phyloP scores from a whole-genome alignment of 176 grass and related monocot genomes.

The Cocos nucifera region DNA sequence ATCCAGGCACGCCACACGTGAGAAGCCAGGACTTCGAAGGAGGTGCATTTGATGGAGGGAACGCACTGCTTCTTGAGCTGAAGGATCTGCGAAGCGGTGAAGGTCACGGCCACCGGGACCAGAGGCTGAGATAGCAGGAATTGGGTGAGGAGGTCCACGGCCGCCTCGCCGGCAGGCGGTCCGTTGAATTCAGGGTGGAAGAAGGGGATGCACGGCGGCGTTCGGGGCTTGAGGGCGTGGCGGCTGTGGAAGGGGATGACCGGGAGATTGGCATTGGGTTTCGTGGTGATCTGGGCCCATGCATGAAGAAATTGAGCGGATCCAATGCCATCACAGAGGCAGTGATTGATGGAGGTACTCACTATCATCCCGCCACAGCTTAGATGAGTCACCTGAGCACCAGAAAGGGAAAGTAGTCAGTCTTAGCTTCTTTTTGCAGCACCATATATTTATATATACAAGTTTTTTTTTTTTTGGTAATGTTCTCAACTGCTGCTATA shows the following conservation, averaged over 20 bases:
- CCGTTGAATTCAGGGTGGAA: slow-evolving; percentile 61
- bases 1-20: slow-evolving; percentile 88
- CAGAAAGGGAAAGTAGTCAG: too few relatives aligned
- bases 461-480: too few relatives aligned
- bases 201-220: slow-evolving; percentile 53
- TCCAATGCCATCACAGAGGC: slow-evolving; percentile 80
- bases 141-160: slow-evolving; percentile 24
- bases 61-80: slow-evolving; percentile 55
- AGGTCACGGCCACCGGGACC: slow-evolving; percentile 54
- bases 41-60: slow-evolving; percentile 66
- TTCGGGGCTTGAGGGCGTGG: slow-evolving; percentile 46
- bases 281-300: slow-evolving; percentile 45
- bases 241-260: slow-evolving; percentile 48
- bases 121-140: slow-evolving; percentile 46
- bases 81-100: slow-evolving; percentile 46
- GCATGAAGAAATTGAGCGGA: slow-evolving; percentile 79
- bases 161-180: neutral
- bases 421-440: too few relatives aligned
- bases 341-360: slow-evolving; percentile 82
- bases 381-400: slow-evolving; percentile 57
- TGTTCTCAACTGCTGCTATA: too few relatives aligned
- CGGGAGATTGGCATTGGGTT: neutral
- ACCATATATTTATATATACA: too few relatives aligned
- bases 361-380: slow-evolving; percentile 78
- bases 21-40: slow-evolving; percentile 77